These are phyloP conservation scores for Juglanconis oblonga DNA, from an alignment of 2,329 filamentous ascomycete species.

Conservation along the genomic window DNA sequence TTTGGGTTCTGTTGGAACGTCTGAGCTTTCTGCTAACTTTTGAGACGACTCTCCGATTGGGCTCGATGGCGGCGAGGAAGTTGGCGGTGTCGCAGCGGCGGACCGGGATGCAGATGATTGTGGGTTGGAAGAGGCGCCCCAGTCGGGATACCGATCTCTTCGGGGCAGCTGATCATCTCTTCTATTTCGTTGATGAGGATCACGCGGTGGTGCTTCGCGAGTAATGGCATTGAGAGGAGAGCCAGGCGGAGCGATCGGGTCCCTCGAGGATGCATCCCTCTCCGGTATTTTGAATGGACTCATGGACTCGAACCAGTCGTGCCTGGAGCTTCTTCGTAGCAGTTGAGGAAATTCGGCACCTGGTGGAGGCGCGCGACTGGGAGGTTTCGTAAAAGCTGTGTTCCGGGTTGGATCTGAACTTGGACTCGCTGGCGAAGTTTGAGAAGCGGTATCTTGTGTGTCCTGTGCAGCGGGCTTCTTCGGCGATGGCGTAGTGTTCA, in stretches of 20 bases:
- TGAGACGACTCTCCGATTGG: not conserved
- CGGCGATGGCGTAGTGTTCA: not conserved
- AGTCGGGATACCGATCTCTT: not conserved
- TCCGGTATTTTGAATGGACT: slow-evolving; percentile 15
- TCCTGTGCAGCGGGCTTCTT: not conserved
- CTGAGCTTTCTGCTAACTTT: not conserved
- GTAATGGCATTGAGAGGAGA: not conserved
- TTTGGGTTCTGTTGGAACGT: not conserved
- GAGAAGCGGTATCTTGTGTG: not conserved
- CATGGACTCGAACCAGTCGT: slow-evolving; percentile 13
- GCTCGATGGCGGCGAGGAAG: no score
- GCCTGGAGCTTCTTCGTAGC: not conserved
- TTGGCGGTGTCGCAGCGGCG: no score
- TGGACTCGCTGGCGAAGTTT: not conserved
- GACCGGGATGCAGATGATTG: not conserved
- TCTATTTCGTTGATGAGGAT: not conserved
- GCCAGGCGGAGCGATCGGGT: not conserved
- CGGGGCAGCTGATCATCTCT: not conserved
- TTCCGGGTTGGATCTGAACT: not conserved
- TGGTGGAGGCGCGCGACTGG: not conserved
- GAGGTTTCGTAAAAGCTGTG: not conserved
- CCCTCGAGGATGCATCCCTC: not conserved
- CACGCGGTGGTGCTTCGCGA: not conserved
- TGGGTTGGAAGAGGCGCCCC: not conserved
- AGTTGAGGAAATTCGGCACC: slow-evolving; percentile 9